Evolutionary conservation across 163 green algal genomes (phyloP).

Genomic region (Scenedesmus sp.): DNA sequence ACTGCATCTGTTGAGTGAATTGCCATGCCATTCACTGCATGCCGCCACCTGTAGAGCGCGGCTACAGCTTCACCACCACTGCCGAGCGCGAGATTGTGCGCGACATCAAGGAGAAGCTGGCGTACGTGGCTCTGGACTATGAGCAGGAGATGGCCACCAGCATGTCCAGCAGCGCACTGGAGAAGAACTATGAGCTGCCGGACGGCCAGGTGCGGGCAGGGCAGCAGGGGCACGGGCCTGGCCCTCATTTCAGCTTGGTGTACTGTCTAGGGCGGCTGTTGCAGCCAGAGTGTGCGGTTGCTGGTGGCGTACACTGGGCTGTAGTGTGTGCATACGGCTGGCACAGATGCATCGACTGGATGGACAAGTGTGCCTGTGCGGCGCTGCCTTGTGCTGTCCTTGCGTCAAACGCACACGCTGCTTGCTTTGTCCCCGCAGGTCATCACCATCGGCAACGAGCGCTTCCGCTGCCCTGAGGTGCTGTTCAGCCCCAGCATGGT

Average conservation of each 20-base stretch:
- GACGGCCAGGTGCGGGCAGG: slow-evolving; percentile 85
- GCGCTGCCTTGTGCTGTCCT: too few relatives aligned
- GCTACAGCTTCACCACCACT: slow-evolving; percentile 98
- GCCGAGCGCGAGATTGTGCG: slow-evolving; percentile 98
- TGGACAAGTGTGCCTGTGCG: neutral
- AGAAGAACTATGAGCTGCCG: slow-evolving; percentile 98
- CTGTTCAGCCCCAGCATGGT: slow-evolving; percentile 97
- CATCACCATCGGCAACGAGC: slow-evolving; percentile 98
- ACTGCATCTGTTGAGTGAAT: neutral
- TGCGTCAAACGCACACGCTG: neutral
- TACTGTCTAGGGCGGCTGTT: too few relatives aligned
- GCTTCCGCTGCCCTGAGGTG: slow-evolving; percentile 99
- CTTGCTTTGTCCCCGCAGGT: slow-evolving; percentile 82
- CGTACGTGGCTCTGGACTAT: slow-evolving; percentile 98
- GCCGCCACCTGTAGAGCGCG: slow-evolving; percentile 89
- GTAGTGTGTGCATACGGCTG: neutral
- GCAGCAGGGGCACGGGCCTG: too few relatives aligned
- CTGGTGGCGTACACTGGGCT: too few relatives aligned
- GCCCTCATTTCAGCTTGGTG: too few relatives aligned
- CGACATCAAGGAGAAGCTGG: slow-evolving; percentile 99
- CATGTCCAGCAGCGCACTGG: slow-evolving; percentile 84
- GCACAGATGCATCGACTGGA: too few relatives aligned
- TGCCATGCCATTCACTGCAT: too few relatives aligned
- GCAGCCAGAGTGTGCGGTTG: too few relatives aligned
- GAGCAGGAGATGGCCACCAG: slow-evolving; percentile 94